Conservation (phyloP, 2,329 filamentous ascomycete species). For the Didymosphaeria variabile region DNA sequence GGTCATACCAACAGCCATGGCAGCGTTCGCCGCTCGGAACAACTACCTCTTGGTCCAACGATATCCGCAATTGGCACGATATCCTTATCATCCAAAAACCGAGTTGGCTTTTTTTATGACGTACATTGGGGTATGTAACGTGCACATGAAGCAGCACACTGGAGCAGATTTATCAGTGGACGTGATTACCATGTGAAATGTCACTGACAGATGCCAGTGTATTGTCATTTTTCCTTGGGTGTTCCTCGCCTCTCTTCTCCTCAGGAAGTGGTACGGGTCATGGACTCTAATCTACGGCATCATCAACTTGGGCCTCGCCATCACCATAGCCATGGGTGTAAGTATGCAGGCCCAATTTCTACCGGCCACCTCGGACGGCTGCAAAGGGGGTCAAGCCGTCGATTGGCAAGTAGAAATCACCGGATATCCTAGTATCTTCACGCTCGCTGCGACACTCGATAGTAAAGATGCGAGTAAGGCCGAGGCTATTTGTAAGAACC, state of each 20-base stretch:
- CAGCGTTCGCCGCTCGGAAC: conserved; percentile 19
- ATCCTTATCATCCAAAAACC: conserved; percentile 20
- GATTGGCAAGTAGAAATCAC: conserved; percentile 20
- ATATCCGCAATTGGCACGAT: conserved; percentile 17
- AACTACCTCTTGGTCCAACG: conserved; percentile 16
- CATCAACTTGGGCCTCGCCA: conserved; percentile 24
- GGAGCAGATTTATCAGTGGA: neutral
- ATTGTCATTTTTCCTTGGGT: conserved; percentile 24
- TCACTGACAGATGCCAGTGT: conserved; percentile 16
- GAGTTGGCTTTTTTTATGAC: conserved; percentile 19
- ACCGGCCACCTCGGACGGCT: conserved; percentile 14
- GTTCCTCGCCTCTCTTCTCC: conserved; percentile 20
- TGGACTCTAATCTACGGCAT: conserved; percentile 22
- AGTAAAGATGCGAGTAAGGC: neutral
- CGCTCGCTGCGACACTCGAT: conserved; percentile 5
- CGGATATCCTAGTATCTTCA: conserved; percentile 25
- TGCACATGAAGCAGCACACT: neutral
- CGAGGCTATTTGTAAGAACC: conserved; percentile 17
- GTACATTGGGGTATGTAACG: conserved; percentile 21
- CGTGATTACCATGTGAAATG: neutral
- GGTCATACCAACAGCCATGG: conserved; percentile 21
- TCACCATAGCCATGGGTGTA: conserved; percentile 16
- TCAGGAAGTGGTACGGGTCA: conserved; percentile 13
- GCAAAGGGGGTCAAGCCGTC: conserved; percentile 15
- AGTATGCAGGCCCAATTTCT: conserved; percentile 25